A percentile compares a stretch with the other conserved stretches of the same genome.
phyloP scores from a whole-genome alignment of 2,329 filamentous ascomycete genomes.

The Colletotrichum sp. region DNA sequence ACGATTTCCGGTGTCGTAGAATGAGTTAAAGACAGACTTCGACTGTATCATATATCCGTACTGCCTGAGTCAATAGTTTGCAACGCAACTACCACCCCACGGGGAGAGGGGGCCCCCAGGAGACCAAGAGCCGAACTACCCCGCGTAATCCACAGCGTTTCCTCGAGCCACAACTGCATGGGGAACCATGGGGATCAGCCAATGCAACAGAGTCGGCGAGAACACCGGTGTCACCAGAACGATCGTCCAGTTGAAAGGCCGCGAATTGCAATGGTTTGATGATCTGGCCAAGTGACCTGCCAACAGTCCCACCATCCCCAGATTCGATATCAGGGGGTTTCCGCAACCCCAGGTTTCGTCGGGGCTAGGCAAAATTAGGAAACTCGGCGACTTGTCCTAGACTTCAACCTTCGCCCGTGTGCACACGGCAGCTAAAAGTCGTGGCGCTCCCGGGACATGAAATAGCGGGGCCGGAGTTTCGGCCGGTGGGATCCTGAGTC shows the following conservation, averaged over 20 bases:
- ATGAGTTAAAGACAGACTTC: background rate
- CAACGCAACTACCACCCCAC: background rate
- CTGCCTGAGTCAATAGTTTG: background rate
- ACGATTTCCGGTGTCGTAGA: background rate
- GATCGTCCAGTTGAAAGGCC: background rate
- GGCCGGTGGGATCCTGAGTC: background rate
- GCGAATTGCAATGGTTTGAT: background rate
- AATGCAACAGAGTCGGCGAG: background rate
- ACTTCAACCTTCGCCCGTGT: background rate
- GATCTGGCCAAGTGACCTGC: background rate
- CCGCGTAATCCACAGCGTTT: slow-evolving; percentile 14
- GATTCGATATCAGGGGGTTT: background rate
- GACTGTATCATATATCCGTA: slow-evolving; percentile 8
- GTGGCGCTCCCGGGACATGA: background rate
- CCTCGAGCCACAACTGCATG: background rate
- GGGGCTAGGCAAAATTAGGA: background rate
- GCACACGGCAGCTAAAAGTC: background rate
- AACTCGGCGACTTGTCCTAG: slow-evolving; percentile 10
- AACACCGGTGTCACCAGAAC: background rate
- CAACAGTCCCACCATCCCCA: background rate
- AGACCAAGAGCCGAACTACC: slow-evolving; percentile 12
- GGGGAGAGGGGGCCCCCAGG: background rate
- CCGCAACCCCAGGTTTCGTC: background rate
- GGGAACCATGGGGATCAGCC: background rate
- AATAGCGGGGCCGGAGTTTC: slow-evolving; percentile 7